Evolutionary conservation across 2,329 filamentous ascomycete genomes (phyloP).

Genomic region (Seiridium cupressi): DNA sequence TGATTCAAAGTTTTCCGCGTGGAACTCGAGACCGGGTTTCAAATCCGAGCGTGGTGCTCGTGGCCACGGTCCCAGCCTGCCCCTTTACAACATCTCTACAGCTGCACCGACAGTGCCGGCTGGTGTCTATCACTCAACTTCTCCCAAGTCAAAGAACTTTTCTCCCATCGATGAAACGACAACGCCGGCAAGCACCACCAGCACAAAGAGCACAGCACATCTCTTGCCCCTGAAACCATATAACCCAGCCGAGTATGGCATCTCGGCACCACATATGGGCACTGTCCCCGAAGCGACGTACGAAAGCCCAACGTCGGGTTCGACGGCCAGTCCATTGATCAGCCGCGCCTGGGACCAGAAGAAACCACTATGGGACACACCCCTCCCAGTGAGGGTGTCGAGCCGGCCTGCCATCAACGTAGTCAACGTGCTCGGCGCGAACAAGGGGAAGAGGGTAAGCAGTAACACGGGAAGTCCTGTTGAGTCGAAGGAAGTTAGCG

Average conservation of each 20-base stretch:
- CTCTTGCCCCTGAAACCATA: slow-evolving; percentile 28
- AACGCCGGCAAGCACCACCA: slow-evolving; percentile 26
- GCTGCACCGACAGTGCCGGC: slow-evolving; percentile 21
- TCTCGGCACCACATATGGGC: slow-evolving; percentile 13
- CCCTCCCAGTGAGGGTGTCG: slow-evolving; percentile 12
- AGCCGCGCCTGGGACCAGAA: slow-evolving; percentile 26
- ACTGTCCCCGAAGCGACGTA: slow-evolving; percentile 14
- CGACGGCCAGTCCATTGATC: slow-evolving; percentile 26
- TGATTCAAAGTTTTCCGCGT: slow-evolving; percentile 9
- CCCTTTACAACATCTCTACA: slow-evolving; percentile 23
- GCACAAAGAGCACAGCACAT: slow-evolving; percentile 26
- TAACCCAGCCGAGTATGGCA: slow-evolving; percentile 27
- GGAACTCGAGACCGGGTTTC: slow-evolving; percentile 1
- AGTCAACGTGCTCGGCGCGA: slow-evolving; percentile 14
- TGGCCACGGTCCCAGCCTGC: slow-evolving; percentile 8
- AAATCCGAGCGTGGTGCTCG: slow-evolving; percentile 10
- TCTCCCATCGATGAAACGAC: slow-evolving; percentile 24
- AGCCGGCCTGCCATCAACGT: slow-evolving; percentile 10
- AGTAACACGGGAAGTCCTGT: slow-evolving; percentile 26
- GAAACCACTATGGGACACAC: slow-evolving; percentile 22
- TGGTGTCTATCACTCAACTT: slow-evolving; percentile 27
- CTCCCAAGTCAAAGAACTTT: slow-evolving; percentile 25
- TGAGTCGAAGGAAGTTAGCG: slow-evolving; percentile 25
- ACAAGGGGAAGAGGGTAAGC: slow-evolving; percentile 18
- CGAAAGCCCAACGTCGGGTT: slow-evolving; percentile 24